These are phyloP conservation scores for Chaetomium sp. DNA, from an alignment of 2,329 filamentous ascomycete species.

Conservation along the genomic window DNA sequence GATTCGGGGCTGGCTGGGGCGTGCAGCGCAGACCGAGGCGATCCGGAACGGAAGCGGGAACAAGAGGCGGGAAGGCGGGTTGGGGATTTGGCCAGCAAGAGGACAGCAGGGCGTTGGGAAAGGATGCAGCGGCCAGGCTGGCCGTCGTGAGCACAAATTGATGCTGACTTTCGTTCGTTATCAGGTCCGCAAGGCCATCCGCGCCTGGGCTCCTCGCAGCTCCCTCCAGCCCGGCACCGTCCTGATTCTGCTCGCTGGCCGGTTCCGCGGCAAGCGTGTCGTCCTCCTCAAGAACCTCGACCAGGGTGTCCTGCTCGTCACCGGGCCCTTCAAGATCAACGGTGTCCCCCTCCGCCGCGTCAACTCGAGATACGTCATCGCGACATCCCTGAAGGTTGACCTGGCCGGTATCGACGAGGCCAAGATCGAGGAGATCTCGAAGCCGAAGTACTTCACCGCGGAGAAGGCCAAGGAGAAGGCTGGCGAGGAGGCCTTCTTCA, in stretches of 20 bases:
- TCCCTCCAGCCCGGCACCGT: conserved; percentile 92
- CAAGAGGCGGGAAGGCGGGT: conserved; percentile 8
- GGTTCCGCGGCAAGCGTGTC: conserved; percentile 99
- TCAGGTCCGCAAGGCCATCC: conserved; percentile 92
- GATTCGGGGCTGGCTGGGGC: conserved; percentile 20
- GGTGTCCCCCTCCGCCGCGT: conserved; percentile 95
- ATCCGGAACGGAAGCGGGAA: conserved; percentile 11
- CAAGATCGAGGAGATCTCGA: conserved; percentile 79
- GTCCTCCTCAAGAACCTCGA: conserved; percentile 97
- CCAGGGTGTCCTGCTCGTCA: conserved; percentile 98
- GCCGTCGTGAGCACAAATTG: conserved; percentile 2
- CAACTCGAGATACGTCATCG: conserved; percentile 92
- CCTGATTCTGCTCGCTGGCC: conserved; percentile 98
- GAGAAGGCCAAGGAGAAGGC: conserved; percentile 96
- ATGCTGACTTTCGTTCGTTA: conserved; percentile 40
- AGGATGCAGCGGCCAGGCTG: background rate
- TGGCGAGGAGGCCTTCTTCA: conserved; percentile 98
- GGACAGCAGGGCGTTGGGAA: background rate
- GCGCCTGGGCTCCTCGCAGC: conserved; percentile 81
- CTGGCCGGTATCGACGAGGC: conserved; percentile 82
- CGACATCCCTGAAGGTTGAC: conserved; percentile 83
- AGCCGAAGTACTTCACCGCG: conserved; percentile 90
- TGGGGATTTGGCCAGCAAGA: background rate
- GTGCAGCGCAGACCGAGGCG: conserved; percentile 12
- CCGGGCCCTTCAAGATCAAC: conserved; percentile 99